Base-by-base conservation (phyloP, 495 filamentous ascomycete species). In the Penicillium odoratum region DNA sequence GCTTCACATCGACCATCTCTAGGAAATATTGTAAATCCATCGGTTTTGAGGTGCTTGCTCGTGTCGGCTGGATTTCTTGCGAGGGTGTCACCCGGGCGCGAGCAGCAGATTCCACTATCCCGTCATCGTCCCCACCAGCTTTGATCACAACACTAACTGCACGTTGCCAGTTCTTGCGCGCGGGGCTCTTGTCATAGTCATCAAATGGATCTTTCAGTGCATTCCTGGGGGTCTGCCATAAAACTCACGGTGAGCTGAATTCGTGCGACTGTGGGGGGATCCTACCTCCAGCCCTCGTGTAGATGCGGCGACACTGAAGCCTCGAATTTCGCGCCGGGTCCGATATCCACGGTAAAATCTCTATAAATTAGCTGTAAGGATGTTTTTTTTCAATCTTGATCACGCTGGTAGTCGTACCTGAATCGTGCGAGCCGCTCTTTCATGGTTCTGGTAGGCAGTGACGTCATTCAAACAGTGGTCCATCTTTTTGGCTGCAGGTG, bases 1-100 rank as follows among this genome's bases (percentile, higher is more conserved):
- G 93, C 70, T 95, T 92, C 6, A 82, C 70, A 65, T 97, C 92
- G 15, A 97, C 90, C 88, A 97, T 93, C 67, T 97, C 93, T 4
- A 97, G 76, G 60, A 95, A 96, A 67, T 97, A 97, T 61, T 88
- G 87, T 33, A 96, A 70, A 50, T 90, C 92, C 90, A 97, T 93
- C 61, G 83, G 85, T 68, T 87, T 90, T 1, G 91, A 83, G 2
- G 77, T 80, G 57, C 85, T 15, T 48, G 77, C 50, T 74, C 58
- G 1, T 48, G 49, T 77, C 36, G 7, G 4, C 50, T 68, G 7
- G 34, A 73, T 69, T 53, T 70, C 73, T 31, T 63, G 53, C 21
- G 58, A 34, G 29, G 66, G 48, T 56, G 58, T 40, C 43, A 53
- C 28, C 52, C 60, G 53, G 75, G 62, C 16, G 69, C 31, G 69